A percentile compares a stretch with the other conserved stretches of the same genome.
phyloP scores from a whole-genome alignment of 2,329 filamentous ascomycete genomes.

The Chalaropsis thielavioides region DNA sequence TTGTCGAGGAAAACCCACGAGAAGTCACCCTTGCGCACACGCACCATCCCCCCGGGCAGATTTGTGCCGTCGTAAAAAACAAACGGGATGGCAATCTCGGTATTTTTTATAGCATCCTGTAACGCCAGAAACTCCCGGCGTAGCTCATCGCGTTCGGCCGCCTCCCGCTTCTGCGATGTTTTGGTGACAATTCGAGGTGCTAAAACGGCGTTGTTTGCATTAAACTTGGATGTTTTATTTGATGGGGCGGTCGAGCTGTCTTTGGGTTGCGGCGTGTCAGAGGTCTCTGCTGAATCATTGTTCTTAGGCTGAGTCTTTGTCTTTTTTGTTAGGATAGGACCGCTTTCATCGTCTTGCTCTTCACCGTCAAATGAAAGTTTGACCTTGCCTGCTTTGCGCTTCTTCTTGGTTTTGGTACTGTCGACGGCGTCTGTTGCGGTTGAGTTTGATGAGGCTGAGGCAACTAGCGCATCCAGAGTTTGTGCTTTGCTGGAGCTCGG shows the following conservation, averaged over 20 bases:
- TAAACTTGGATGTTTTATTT: constrained; percentile 35
- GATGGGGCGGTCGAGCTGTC: constrained; percentile 18
- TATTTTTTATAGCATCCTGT: constrained; percentile 76
- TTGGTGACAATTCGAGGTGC: constrained; percentile 57
- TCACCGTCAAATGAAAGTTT: constrained; percentile 53
- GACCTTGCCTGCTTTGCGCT: constrained; percentile 31
- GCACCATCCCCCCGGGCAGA: constrained; percentile 67
- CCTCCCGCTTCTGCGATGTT: constrained; percentile 64
- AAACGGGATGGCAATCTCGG: constrained; percentile 83
- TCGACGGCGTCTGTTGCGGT: not conserved
- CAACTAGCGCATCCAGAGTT: constrained; percentile 31
- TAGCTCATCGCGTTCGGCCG: constrained; percentile 61
- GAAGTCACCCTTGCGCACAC: constrained; percentile 83
- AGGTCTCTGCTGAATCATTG: constrained; percentile 26
- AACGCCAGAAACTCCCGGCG: constrained; percentile 68
- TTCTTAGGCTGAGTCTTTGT: constrained; percentile 24
- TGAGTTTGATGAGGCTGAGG: constrained; percentile 26
- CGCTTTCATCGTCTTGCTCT: constrained; percentile 46
- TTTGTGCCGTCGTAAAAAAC: constrained; percentile 95
- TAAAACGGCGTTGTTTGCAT: constrained; percentile 47
- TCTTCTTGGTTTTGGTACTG: constrained; percentile 29
- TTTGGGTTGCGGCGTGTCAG: constrained; percentile 13
- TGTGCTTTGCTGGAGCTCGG: constrained; percentile 30
- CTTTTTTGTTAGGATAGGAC: constrained; percentile 23
- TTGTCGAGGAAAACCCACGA: constrained; percentile 89